Conservation (phyloP, 108 stramenopile genomes). For the Cyclotella baltica region DNA sequence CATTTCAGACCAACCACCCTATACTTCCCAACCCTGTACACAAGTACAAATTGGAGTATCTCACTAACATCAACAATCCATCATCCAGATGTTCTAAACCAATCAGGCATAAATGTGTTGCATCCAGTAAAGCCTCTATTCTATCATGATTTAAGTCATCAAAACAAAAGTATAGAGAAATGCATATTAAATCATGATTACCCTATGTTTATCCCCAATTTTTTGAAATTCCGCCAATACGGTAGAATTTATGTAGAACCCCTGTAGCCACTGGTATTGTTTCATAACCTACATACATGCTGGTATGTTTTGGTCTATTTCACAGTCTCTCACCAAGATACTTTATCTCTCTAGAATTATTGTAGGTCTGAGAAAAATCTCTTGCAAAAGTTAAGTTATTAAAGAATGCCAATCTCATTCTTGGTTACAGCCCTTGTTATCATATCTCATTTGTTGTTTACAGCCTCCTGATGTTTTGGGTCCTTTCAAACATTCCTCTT, state of each 20-base stretch:
- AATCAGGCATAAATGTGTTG: constrained; percentile 27
- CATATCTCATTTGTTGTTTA: constrained; percentile 14
- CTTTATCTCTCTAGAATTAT: too few relatives aligned
- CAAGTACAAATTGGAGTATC: constrained; percentile 28
- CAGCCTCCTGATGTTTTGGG: constrained; percentile 18
- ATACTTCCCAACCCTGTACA: constrained; percentile 37
- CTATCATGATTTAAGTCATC: constrained; percentile 41
- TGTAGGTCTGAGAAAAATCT: too few relatives aligned
- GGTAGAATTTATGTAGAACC: too few relatives aligned
- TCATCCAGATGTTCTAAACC: constrained; percentile 38
- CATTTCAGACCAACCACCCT: constrained; percentile 42
- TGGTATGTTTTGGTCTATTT: too few relatives aligned
- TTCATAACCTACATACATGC: too few relatives aligned
- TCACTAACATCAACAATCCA: constrained; percentile 22
- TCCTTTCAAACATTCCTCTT: constrained; percentile 17
- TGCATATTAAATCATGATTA: too few relatives aligned
- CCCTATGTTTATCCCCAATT: too few relatives aligned
- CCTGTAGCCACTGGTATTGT: too few relatives aligned
- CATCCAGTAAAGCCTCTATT: constrained; percentile 34
- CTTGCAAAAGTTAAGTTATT: too few relatives aligned
- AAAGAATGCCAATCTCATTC: too few relatives aligned
- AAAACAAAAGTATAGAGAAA: constrained; percentile 42
- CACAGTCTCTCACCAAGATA: too few relatives aligned
- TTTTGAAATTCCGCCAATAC: constrained; percentile 19
- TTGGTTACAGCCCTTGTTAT: too few relatives aligned